phyloP scores from a whole-genome alignment of 331 rosid species.

The Pyrus hybrid region DNA sequence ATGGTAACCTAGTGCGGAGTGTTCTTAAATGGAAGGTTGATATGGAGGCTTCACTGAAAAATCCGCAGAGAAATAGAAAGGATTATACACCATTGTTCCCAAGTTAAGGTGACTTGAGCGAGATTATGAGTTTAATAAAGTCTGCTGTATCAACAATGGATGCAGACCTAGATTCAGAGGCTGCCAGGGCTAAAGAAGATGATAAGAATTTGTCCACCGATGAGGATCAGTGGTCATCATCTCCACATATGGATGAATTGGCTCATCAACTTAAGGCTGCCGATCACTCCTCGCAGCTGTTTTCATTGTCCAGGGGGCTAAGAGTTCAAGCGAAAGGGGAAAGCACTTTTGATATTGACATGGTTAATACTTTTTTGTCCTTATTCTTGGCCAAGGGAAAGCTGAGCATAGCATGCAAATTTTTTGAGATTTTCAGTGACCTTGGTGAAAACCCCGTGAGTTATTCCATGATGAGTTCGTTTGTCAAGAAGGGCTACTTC shows the following conservation, averaged over 20 bases:
- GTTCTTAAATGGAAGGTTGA: too few relatives aligned
- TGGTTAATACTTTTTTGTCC: slow-evolving; percentile 84
- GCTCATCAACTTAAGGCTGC: slow-evolving; percentile 40
- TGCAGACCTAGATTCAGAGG: slow-evolving; percentile 1
- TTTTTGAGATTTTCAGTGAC: slow-evolving; percentile 79
- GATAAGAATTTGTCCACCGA: slow-evolving; percentile 6
- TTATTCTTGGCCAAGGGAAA: slow-evolving; percentile 84
- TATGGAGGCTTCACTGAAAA: neutral
- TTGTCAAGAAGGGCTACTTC: slow-evolving; percentile 85
- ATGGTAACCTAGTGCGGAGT: too few relatives aligned
- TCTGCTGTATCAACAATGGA: slow-evolving; percentile 15
- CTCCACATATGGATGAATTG: slow-evolving; percentile 70
- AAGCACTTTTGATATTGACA: slow-evolving; percentile 59
- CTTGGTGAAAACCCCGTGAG: slow-evolving; percentile 60
- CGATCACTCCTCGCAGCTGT: slow-evolving; percentile 23
- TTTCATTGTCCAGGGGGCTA: slow-evolving; percentile 43
- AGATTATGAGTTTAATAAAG: slow-evolving; percentile 38
- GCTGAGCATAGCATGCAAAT: slow-evolving; percentile 73
- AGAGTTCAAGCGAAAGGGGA: slow-evolving; percentile 52
- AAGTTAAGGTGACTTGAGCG: slow-evolving; percentile 48
- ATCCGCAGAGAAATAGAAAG: slow-evolving; percentile 19
- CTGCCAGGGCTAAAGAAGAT: slow-evolving; percentile 17
- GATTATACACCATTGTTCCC: slow-evolving; percentile 60
- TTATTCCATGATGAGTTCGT: slow-evolving; percentile 79
- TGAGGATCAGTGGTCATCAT: slow-evolving; percentile 66